These are phyloP conservation scores for Naematelia encephala DNA, from an alignment of 768 basidiomycete species.

Conservation along the genomic window DNA sequence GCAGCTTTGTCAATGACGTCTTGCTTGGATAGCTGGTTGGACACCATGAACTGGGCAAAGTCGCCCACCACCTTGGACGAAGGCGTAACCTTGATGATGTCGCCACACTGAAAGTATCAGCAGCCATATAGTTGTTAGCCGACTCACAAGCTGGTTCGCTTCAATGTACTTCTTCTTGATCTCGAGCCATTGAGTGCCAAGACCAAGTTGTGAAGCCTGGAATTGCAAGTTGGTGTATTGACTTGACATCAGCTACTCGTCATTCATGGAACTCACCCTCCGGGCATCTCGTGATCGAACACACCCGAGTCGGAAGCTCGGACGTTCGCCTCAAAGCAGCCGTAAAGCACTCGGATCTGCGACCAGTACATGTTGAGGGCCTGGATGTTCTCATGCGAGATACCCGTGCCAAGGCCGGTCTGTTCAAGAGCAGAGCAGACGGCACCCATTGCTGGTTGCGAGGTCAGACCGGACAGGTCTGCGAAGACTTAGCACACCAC, in stretches of 20 bases:
- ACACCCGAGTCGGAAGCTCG: conserved; percentile 95
- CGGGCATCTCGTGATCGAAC: conserved; percentile 99
- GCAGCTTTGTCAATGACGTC: conserved; percentile 84
- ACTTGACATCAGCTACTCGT: conserved; percentile 8
- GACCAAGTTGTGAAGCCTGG: conserved; percentile 95
- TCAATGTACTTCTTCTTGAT: conserved; percentile 99
- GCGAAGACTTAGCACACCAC: conserved; percentile 10
- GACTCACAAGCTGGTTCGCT: conserved; percentile 83
- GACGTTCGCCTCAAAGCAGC: conserved; percentile 97
- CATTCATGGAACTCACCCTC: conserved; percentile 68
- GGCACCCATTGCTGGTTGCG: conserved; percentile 98
- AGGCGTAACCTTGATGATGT: conserved; percentile 98
- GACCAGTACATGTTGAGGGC: conserved; percentile 97
- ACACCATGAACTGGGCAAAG: conserved; percentile 99
- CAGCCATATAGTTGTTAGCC: not conserved
- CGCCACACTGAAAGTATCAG: conserved; percentile 67
- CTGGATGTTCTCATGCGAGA: conserved; percentile 94
- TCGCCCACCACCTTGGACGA: conserved; percentile 99
- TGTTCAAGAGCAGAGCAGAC: conserved; percentile 93
- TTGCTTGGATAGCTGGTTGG: conserved; percentile 80
- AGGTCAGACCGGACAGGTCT: conserved; percentile 98
- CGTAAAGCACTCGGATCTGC: conserved; percentile 89
- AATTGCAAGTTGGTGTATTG: conserved; percentile 64
- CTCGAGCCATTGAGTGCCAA: conserved; percentile 92
- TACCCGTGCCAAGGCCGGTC: conserved; percentile 87